Evolutionary conservation across 2,329 filamentous ascomycete species (phyloP).

Genomic region (Cercospora sesami): DNA sequence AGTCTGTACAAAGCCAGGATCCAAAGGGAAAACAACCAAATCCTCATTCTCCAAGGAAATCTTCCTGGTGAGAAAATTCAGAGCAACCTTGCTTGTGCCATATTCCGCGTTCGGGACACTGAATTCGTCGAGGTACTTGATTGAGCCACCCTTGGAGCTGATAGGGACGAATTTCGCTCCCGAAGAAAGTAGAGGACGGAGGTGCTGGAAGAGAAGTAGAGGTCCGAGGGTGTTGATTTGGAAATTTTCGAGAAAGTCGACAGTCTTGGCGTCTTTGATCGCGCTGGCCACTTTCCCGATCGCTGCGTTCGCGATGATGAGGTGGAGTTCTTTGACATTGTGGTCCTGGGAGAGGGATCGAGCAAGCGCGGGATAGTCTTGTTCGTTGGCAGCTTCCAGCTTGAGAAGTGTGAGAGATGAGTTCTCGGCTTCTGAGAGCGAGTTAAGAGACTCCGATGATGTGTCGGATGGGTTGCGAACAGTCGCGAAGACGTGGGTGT

Average conservation of each 20-base stretch:
- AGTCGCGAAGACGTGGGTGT: constrained; percentile 16
- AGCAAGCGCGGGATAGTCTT: not conserved
- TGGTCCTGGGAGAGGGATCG: not conserved
- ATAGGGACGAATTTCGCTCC: constrained; percentile 12
- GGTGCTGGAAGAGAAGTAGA: constrained; percentile 11
- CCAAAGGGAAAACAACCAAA: not conserved
- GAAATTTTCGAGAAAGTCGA: not conserved
- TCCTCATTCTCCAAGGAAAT: constrained; percentile 3
- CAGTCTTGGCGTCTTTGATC: not conserved
- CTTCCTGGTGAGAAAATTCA: constrained; percentile 8
- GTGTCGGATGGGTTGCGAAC: constrained; percentile 10
- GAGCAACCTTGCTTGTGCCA: constrained; percentile 14
- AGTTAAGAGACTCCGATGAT: constrained; percentile 5
- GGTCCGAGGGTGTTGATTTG: constrained; percentile 16
- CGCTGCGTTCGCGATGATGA: constrained; percentile 19
- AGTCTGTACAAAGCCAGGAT: constrained; percentile 10
- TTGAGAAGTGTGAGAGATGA: constrained; percentile 4
- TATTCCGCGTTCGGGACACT: constrained; percentile 4
- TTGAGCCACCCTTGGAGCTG: constrained; percentile 2
- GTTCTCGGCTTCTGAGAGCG: constrained; percentile 2
- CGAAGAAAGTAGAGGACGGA: not conserved
- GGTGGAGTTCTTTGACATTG: constrained; percentile 10
- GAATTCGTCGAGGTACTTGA: not conserved
- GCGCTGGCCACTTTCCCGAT: not conserved
- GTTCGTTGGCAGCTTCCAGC: constrained; percentile 6